phyloP scores from a whole-genome alignment of 768 basidiomycete species.

The Pseudohyphozyma bogoriensis region DNA sequence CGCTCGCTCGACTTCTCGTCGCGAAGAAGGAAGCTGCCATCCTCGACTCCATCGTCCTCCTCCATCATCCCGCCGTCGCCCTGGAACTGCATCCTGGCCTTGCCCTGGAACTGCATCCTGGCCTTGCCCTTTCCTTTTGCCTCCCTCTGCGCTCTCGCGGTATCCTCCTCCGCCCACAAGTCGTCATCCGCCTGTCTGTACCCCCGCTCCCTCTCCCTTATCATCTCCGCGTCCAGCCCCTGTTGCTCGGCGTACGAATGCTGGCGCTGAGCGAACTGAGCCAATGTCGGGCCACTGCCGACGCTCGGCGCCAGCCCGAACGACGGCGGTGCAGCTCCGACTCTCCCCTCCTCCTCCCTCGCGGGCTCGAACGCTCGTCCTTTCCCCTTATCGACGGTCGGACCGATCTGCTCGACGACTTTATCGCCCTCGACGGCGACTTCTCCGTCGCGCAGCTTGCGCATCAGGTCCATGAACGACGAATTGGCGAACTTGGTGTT shows the following conservation, averaged over 20 bases:
- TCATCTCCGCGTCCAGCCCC: neutral
- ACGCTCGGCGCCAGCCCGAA: constrained; percentile 4
- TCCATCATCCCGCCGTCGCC: constrained; percentile 32
- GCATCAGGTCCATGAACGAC: constrained; percentile 76
- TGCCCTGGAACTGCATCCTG: neutral
- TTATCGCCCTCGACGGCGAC: constrained; percentile 67
- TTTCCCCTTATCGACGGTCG: constrained; percentile 31
- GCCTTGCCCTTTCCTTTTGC: too few relatives aligned
- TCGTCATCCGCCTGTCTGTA: constrained; percentile 16
- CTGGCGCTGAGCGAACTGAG: constrained; percentile 8
- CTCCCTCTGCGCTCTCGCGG: constrained; percentile 8
- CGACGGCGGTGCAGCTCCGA: neutral
- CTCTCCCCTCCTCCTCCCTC: constrained; percentile 23
- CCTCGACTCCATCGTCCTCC: constrained; percentile 4
- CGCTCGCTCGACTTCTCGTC: neutral
- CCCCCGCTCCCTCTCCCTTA: constrained; percentile 8
- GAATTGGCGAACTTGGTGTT: constrained; percentile 75
- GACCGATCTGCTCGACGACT: constrained; percentile 48
- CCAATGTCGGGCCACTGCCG: constrained; percentile 7
- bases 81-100: constrained; percentile 22
- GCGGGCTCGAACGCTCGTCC: constrained; percentile 29
- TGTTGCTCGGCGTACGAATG: constrained; percentile 16
- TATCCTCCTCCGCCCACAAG: constrained; percentile 33
- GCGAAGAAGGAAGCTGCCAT: neutral
- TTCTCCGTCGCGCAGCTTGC: constrained; percentile 65